Evolutionary conservation across 129 eudicot species (phyloP).

Genomic region (Centrapalus pauciflorus): DNA sequence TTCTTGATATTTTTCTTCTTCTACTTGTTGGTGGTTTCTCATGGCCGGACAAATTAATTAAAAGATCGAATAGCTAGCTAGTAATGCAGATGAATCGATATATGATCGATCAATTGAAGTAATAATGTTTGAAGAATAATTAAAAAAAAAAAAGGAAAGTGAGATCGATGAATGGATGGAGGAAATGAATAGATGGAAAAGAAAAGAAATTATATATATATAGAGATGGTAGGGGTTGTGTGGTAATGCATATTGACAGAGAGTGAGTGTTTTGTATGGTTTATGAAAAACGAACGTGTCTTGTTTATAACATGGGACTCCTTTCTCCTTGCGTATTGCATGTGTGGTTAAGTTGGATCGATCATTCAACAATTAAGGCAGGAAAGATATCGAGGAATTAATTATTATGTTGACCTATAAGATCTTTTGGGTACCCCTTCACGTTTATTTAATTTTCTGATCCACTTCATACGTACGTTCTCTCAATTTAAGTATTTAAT

Average conservation of each 20-base stretch:
- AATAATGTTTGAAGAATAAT: neutral
- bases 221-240: constrained; percentile 20
- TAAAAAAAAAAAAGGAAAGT: neutral
- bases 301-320: constrained; percentile 32
- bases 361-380: neutral
- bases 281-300: constrained; percentile 67
- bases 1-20: constrained; percentile 8
- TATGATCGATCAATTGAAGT: neutral
- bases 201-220: too few species aligned
- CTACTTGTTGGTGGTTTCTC: constrained; percentile 4
- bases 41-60: constrained; percentile 7
- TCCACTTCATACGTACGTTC: too few species aligned
- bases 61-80: too few species aligned
- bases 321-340: too few species aligned
- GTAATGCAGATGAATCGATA: neutral
- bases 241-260: constrained; percentile 49
- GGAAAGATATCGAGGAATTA: too few species aligned
- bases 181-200: neutral
- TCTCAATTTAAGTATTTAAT: too few species aligned
- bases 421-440: constrained; percentile 36
- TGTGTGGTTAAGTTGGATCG: constrained; percentile 62
- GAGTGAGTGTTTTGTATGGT: constrained; percentile 53
- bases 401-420: constrained; percentile 11
- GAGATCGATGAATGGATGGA: constrained; percentile 9
- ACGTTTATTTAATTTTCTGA: neutral